Evolutionary conservation across 2,329 filamentous ascomycete genomes (phyloP).

Genomic region (Sporothrix protearum): DNA sequence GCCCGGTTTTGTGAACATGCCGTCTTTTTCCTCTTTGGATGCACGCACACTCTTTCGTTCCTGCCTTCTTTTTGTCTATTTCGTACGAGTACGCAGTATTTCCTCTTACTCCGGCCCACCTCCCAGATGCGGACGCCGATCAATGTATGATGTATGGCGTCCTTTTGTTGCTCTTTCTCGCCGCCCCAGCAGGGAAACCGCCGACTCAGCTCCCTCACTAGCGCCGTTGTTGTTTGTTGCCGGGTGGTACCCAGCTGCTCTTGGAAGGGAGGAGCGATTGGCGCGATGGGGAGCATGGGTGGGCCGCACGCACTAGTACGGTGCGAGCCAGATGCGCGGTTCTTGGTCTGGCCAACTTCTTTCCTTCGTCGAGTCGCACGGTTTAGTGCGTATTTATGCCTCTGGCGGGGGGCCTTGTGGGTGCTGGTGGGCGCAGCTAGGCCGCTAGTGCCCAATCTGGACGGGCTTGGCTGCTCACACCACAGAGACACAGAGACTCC

Average conservation of each 20-base stretch:
- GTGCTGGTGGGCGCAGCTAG: conserved; percentile 4
- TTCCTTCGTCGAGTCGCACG: background rate
- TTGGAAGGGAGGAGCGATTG: background rate
- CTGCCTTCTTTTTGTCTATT: background rate
- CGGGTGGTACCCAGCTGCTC: background rate
- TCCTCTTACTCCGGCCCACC: background rate
- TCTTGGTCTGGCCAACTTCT: conserved; percentile 16
- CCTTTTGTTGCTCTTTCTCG: conserved; percentile 7
- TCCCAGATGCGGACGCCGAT: conserved; percentile 16
- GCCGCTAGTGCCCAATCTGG: conserved; percentile 24
- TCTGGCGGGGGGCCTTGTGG: background rate
- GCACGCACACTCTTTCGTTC: background rate
- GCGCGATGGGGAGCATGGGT: background rate
- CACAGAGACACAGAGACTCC: background rate
- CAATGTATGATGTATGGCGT: conserved; percentile 14
- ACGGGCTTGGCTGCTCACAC: conserved; percentile 7
- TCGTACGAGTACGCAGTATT: background rate
- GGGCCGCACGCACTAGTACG: conserved; percentile 13
- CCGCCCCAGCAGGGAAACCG: background rate
- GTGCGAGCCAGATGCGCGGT: conserved; percentile 13
- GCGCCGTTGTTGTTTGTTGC: background rate
- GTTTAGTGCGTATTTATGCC: conserved; percentile 15
- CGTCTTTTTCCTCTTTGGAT: background rate
- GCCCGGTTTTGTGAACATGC: background rate
- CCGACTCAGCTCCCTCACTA: conserved; percentile 19